Evolutionary conservation across 495 filamentous ascomycete species (phyloP).

Genomic region (Daldinia caldariorum): DNA sequence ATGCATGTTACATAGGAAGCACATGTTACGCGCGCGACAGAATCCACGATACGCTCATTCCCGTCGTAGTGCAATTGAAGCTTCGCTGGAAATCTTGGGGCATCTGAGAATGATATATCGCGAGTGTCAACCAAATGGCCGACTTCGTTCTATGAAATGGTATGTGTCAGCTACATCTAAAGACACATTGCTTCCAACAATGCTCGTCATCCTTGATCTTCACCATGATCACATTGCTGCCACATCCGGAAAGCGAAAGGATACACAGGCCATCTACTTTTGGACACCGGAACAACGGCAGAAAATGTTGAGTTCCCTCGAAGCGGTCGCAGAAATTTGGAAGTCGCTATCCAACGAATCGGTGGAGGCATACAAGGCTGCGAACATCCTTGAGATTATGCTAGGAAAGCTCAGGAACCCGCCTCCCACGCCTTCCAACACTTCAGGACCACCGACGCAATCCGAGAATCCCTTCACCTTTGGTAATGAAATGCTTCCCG

Average conservation of each 20-base stretch:
- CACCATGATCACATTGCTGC: constrained; percentile 59
- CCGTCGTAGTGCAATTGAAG: constrained; percentile 80
- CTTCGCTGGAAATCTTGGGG: constrained; percentile 77
- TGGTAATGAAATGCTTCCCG: constrained; percentile 57
- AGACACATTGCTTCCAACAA: constrained; percentile 88
- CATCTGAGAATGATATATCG: constrained; percentile 79
- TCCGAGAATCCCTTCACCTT: constrained; percentile 45
- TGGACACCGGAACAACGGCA: constrained; percentile 76
- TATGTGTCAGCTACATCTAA: constrained; percentile 79
- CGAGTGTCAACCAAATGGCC: constrained; percentile 77
- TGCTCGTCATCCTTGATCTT: constrained; percentile 87
- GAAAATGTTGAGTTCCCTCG: constrained; percentile 79
- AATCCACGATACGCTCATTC: constrained; percentile 83
- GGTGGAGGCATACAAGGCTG: constrained; percentile 91
- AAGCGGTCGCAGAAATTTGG: constrained; percentile 81
- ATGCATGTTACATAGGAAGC: constrained; percentile 85
- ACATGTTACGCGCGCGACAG: constrained; percentile 72
- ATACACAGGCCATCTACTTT: constrained; percentile 64
- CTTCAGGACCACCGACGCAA: constrained; percentile 40
- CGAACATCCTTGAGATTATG: constrained; percentile 79
- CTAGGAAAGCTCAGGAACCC: constrained; percentile 72
- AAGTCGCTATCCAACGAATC: constrained; percentile 74
- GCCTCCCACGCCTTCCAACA: constrained; percentile 24
- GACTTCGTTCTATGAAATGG: constrained; percentile 75
- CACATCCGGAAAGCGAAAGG: constrained; percentile 46